Conservation (phyloP, 768 basidiomycete species). For the Suillus subluteus region DNA sequence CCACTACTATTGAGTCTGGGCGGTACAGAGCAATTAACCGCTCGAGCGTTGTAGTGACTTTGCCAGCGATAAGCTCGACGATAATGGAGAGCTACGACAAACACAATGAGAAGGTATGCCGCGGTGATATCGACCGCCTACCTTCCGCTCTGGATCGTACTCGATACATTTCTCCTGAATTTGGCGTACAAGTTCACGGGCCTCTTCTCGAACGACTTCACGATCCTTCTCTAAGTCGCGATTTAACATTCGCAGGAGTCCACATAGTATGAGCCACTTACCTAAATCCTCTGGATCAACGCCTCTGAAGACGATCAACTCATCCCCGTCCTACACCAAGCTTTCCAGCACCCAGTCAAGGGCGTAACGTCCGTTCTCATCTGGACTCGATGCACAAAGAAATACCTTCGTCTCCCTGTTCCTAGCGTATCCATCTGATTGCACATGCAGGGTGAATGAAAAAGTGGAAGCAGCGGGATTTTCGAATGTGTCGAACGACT, state of each 20-base stretch:
- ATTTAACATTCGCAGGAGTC: background rate
- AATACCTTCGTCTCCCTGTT: conserved; percentile 83
- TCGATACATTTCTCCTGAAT: conserved; percentile 85
- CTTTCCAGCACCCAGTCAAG: conserved; percentile 91
- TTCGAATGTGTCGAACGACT: conserved; percentile 89
- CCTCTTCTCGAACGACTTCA: conserved; percentile 79
- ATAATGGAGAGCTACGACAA: conserved; percentile 75
- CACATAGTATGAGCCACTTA: conserved; percentile 27
- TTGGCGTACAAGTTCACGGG: conserved; percentile 74
- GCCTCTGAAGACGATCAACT: conserved; percentile 89
- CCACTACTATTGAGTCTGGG: conserved; percentile 91
- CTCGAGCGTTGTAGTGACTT: conserved; percentile 86
- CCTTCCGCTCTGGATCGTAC: conserved; percentile 77
- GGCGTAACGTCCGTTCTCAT: conserved; percentile 87
- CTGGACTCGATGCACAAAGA: conserved; percentile 84
- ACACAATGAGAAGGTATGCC: conserved; percentile 7
- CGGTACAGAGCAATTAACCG: conserved; percentile 91
- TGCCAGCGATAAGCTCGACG: conserved; percentile 93
- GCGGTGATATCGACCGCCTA: conserved; percentile 32
- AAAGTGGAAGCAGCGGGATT: conserved; percentile 83
- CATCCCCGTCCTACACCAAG: conserved; percentile 87
- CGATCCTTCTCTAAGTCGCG: conserved; percentile 67
- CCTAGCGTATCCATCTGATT: conserved; percentile 79
- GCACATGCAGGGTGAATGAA: conserved; percentile 81
- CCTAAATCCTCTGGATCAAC: conserved; percentile 86